A percentile compares a stretch with the other conserved stretches of the same genome.
These are phyloP conservation scores for Fusarium circinatum DNA, from an alignment of 2,329 filamentous ascomycete genomes.

Conservation along the genomic window DNA sequence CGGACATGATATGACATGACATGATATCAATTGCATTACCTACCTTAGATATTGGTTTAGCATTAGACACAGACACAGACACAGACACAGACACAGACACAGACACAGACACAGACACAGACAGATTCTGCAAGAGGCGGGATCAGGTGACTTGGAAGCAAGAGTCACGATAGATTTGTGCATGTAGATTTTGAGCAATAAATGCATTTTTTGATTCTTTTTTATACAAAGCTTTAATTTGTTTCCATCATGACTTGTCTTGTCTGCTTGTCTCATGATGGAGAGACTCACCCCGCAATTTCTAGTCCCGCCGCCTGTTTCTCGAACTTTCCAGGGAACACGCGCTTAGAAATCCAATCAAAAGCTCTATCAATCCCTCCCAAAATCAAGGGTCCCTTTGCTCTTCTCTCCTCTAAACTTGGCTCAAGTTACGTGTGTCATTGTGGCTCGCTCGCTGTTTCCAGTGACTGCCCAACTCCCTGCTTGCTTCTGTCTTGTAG, in stretches of 20 bases:
- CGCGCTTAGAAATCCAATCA: constrained; percentile 48
- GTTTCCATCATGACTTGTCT: constrained; percentile 11
- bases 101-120: not conserved
- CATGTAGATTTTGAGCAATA: not conserved
- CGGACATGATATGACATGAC: not conserved
- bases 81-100: not conserved
- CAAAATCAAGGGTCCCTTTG: constrained; percentile 10
- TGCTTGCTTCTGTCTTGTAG: not conserved
- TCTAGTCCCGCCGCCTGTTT: constrained; percentile 20
- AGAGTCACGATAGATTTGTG: not conserved
- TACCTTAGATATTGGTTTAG: not conserved
- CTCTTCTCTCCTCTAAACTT: not conserved
- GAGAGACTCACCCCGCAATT: constrained; percentile 22
- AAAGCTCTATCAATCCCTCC: not conserved
- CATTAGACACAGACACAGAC: not conserved
- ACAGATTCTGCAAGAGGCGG: not conserved
- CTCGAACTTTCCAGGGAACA: constrained; percentile 42
- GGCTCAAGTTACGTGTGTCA: not conserved
- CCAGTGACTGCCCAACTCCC: not conserved
- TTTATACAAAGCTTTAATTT: no score
- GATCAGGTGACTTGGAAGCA: not conserved
- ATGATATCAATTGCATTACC: not conserved
- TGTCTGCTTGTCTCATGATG: constrained; percentile 15
- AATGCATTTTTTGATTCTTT: not conserved
- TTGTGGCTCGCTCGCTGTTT: constrained; percentile 1